Base-by-base conservation (phyloP, 2,329 filamentous ascomycete genomes). In the Alternaria longipes region DNA sequence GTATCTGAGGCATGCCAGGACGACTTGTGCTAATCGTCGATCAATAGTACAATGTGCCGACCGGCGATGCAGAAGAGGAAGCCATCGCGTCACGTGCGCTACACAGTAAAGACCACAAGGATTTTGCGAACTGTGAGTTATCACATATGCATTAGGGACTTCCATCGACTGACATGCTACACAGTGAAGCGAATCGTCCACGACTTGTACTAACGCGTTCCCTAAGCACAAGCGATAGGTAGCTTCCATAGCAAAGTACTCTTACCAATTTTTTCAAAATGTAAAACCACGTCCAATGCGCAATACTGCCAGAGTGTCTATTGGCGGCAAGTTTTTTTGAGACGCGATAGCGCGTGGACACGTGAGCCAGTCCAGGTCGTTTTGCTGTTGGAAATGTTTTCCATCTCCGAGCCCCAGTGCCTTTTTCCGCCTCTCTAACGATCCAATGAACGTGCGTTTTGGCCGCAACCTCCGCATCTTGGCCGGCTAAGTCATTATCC, bases 101-200 rank as follows among this genome's bases (percentile, higher is more conserved):
- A 20, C 74, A 74, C 36, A 76, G 74, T 59, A 78, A 76, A 55
- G 74, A 77, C 4, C 76, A 78, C 63, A 75, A 77, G 47, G 76
- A 78, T 42, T 78, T 77, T 56, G 68, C 64, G 5, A 76, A 68
- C 51, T 55, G 76, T 78, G 67, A 69, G 75, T 65, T 20, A n/a
- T 45, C 11, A 42, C 0, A 2, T 22, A 3, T 2, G 4, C 14
- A n/a, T 11, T n/a, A 8, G 3, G 3, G 0, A 32, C n/a, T 5
- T 26, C 32, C 28, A 34, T 3, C 5, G 6, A 16, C 66, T 72
- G 38, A 71, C 54, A 28, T 32, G 14, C 49, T 4, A 8, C 3
- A 18, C 40, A 78, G 76, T 78, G 52, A 77, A 76, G 62, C 55
- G 69, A 40, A 78, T 78, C 46, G 72, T 78, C 9, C 73, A 71